Percentiles rank a stretch among this genome's conserved stretches.
phyloP scores from a whole-genome alignment of 129 eudicot species.

The Pulicaria dysenterica region DNA sequence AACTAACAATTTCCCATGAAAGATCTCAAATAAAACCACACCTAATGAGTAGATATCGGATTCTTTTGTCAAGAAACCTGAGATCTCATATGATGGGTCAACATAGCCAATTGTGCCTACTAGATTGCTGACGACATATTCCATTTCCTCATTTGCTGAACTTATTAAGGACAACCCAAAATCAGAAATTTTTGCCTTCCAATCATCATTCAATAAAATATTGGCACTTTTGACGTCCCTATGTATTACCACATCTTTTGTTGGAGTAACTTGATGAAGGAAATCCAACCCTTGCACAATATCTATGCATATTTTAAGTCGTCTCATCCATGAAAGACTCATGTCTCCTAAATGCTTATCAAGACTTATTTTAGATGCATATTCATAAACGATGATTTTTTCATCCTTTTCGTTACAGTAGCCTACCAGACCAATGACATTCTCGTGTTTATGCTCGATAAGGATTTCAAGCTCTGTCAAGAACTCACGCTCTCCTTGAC shows the following conservation, averaged over 20 bases:
- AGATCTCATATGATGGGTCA: background rate
- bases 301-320: constrained; percentile 1
- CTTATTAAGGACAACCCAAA: background rate
- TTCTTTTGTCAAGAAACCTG: background rate
- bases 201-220: background rate
- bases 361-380: background rate
- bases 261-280: background rate
- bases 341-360: background rate
- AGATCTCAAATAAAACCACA: constrained; percentile 1
- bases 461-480: background rate
- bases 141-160: background rate
- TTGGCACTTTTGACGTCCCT: background rate
- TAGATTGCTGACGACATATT: background rate
- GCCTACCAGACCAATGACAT: background rate
- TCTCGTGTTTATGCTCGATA: background rate
- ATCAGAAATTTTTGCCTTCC: constrained; percentile 9
- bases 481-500: background rate
- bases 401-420: background rate
- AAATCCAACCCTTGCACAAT: background rate
- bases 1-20: background rate
- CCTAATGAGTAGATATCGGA: background rate
- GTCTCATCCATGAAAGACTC: background rate
- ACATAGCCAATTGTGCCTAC: background rate
- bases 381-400: background rate
- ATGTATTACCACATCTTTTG: background rate